Evolutionary conservation across 2,329 filamentous ascomycete species (phyloP).

Genomic region (Dactylellina parvicollis): DNA sequence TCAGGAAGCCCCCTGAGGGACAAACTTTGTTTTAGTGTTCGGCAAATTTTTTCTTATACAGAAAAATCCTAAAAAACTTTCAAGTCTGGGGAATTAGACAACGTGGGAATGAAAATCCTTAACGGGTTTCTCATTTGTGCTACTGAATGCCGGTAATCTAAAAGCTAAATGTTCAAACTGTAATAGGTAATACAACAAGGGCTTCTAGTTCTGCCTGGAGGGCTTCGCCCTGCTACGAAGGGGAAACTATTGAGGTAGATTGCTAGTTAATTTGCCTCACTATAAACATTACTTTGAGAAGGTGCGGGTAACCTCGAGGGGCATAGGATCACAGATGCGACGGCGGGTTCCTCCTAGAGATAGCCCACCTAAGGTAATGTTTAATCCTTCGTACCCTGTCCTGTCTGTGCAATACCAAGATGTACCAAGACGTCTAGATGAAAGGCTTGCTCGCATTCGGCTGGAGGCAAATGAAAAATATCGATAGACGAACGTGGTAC

Average conservation of each 20-base stretch:
- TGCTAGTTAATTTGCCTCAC: slow-evolving; percentile 10
- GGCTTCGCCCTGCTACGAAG: slow-evolving; percentile 1
- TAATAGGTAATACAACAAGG: slow-evolving; percentile 41
- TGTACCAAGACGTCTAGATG: slow-evolving; percentile 35
- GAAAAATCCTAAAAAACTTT: slow-evolving; percentile 10
- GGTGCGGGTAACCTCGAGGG: slow-evolving; percentile 2
- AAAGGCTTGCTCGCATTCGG: slow-evolving; percentile 41
- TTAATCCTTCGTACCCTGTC: slow-evolving; percentile 20
- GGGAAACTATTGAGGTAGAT: slow-evolving; percentile 7
- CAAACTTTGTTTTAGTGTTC: neutral
- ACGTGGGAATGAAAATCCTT: slow-evolving; percentile 23
- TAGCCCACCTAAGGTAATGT: slow-evolving; percentile 21
- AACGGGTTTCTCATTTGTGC: slow-evolving; percentile 32
- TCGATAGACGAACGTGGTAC: slow-evolving; percentile 41
- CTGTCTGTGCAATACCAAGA: slow-evolving; percentile 46
- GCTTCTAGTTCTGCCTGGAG: slow-evolving; percentile 43
- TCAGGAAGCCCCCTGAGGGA: slow-evolving; percentile 44
- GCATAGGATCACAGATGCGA: slow-evolving; percentile 33
- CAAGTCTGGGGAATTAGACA: slow-evolving; percentile 22
- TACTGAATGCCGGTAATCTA: slow-evolving; percentile 36
- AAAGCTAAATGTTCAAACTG: slow-evolving; percentile 25
- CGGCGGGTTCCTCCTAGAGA: slow-evolving; percentile 47
- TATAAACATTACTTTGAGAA: slow-evolving; percentile 22
- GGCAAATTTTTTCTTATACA: no score
- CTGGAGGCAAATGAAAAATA: slow-evolving; percentile 43